Evolutionary conservation across 805 yeast genomes (phyloP), one percentile per base, ranked within the genome.

Genomic region (Barnettozyma siamensis): DNA sequence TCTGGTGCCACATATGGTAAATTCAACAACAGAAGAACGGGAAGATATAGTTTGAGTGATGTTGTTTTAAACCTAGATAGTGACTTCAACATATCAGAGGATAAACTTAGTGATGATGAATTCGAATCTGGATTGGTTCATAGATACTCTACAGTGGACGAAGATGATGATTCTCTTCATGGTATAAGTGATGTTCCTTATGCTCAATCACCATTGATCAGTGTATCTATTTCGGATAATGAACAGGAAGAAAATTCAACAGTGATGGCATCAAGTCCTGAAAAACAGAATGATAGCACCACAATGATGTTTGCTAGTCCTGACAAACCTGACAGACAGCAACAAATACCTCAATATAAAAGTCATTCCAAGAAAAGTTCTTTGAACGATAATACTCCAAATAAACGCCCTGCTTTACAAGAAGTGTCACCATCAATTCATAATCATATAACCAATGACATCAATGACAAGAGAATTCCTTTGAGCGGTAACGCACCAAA

Each of bases 401-500:
- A 29, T 32, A 16, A 44, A 41, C 24, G 42, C 13, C 30, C 37
- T 8, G 31, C 35, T 7, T 26, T 54, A 2, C 55, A 53, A 21
- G 57, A 54, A n/a, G 15, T 47, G 4, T 44, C 55, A 3, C 49
- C 54, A n/a, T 21, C 44, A 7, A 31, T 42, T n/a, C 34, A 44
- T 9, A 43, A 43, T 32, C 38, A 35, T 29, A 35, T 37, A n/a
- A 30, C 48, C 4, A 31, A 47, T 13, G 44, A 42, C 16, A 41
- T 52, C 18, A 44, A 47, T n/a, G 59, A 55, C n/a, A 55, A 54
- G 37, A 47, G 56, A 37, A 37, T 48, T 10, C 49, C 58, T 13
- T 28, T 53, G 33, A 19, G 41, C 13, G 33, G 41, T 6, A n/a
- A 48, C 7, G 42, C 49, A 3, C 54, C 55, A 18, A 27, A 40